phyloP scores from a whole-genome alignment of 352 stramenopile species.

The Phytophthora cryptogea region DNA sequence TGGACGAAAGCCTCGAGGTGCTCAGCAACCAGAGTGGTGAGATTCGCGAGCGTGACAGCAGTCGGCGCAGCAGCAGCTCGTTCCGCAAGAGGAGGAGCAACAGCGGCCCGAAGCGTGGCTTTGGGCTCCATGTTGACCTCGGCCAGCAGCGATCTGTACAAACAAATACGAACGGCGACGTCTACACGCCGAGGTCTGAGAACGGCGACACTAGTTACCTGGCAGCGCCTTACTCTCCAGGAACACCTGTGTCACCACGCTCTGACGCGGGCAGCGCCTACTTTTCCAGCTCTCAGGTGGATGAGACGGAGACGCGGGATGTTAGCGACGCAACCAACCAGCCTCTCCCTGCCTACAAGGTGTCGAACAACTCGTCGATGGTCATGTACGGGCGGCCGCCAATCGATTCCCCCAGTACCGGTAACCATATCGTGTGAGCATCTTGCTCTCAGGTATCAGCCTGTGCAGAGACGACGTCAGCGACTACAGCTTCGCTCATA shows the following conservation, averaged over 20 bases:
- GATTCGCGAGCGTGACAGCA: slow-evolving; percentile 48
- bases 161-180: slow-evolving; percentile 18
- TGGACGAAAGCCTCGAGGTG: slow-evolving; percentile 81
- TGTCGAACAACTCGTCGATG: slow-evolving; percentile 54
- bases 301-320: slow-evolving; percentile 43
- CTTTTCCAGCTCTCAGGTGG: slow-evolving; percentile 45
- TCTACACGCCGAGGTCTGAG: slow-evolving; percentile 44
- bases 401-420: slow-evolving; percentile 11
- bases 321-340: slow-evolving; percentile 35
- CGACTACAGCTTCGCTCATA: not conserved
- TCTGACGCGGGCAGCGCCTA: slow-evolving; percentile 69
- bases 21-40: slow-evolving; percentile 74
- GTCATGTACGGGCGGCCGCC: slow-evolving; percentile 68
- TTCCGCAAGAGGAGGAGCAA: slow-evolving; percentile 33
- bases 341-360: slow-evolving; percentile 38
- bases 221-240: slow-evolving; percentile 49
- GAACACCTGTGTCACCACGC: slow-evolving; percentile 41
- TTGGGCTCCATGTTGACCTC: slow-evolving; percentile 68
- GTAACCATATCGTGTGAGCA: slow-evolving; percentile 47
- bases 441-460: slow-evolving; percentile 16
- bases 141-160: slow-evolving; percentile 29
- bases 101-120: slow-evolving; percentile 46
- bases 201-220: slow-evolving; percentile 54
- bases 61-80: slow-evolving; percentile 35
- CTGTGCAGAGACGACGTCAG: slow-evolving; percentile 15